phyloP scores from a whole-genome alignment of 495 filamentous ascomycete genomes.

The Coniosporium apollinis region DNA sequence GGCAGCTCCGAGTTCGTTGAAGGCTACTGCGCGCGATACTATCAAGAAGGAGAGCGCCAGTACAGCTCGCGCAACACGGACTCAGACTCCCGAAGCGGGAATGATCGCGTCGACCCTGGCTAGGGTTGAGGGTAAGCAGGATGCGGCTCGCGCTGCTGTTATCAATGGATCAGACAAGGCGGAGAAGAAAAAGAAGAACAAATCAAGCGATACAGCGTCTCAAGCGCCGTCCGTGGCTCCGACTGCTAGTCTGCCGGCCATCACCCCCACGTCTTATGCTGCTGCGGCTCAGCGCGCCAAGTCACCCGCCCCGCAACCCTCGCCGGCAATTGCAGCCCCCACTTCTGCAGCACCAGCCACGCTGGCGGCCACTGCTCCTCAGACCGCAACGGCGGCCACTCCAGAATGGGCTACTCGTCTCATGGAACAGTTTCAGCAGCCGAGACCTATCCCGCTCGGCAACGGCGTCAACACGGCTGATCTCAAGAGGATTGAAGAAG shows the following conservation, averaged over 20 bases:
- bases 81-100: slow-evolving; percentile 15
- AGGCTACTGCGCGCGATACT: slow-evolving; percentile 13
- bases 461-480: too few species aligned
- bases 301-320: slow-evolving; percentile 3
- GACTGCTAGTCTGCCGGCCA: slow-evolving; percentile 6
- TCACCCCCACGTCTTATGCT: slow-evolving; percentile 9
- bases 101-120: slow-evolving; percentile 16
- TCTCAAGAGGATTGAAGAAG: slow-evolving; percentile 37
- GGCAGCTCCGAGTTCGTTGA: slow-evolving; percentile 8
- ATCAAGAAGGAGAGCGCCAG: slow-evolving; percentile 27
- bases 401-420: background rate
- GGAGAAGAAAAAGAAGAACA: slow-evolving; percentile 46
- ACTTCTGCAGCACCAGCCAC: background rate
- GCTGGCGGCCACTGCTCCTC: background rate
- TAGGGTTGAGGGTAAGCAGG: slow-evolving; percentile 26
- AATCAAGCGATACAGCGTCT: slow-evolving; percentile 25
- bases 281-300: slow-evolving; percentile 4
- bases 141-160: slow-evolving; percentile 20
- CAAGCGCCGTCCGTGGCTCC: slow-evolving; percentile 8
- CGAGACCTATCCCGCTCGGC: too few species aligned
- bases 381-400: background rate
- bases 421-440: too few species aligned
- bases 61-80: slow-evolving; percentile 27
- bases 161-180: slow-evolving; percentile 26
- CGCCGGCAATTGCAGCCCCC: too few species aligned